phyloP scores from a whole-genome alignment of 139 green algal genomes.

The Astrephomene gubernaculifera region DNA sequence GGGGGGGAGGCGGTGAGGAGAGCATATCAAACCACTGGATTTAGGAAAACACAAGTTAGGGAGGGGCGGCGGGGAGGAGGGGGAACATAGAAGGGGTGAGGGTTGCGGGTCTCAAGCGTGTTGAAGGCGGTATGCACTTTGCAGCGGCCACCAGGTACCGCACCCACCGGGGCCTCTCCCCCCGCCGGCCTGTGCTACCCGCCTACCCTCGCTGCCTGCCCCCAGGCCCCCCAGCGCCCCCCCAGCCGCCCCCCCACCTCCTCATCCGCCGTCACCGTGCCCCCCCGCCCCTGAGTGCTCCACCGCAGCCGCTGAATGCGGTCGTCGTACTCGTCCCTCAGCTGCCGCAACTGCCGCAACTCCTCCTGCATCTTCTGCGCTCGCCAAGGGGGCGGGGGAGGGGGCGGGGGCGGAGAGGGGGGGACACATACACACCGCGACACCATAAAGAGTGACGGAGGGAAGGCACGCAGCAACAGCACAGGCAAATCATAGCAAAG shows the following conservation, averaged over 20 bases:
- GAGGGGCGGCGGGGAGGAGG: too few species aligned
- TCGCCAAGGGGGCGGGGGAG: background rate
- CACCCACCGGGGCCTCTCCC: too few species aligned
- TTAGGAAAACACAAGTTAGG: too few species aligned
- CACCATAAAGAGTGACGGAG: too few species aligned
- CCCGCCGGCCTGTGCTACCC: too few species aligned
- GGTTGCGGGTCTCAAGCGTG: background rate
- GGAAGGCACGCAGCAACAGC: too few species aligned
- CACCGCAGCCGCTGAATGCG: conserved; percentile 85
- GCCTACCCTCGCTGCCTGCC: conserved; percentile 1
- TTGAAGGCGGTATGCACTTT: too few species aligned
- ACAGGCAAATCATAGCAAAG: too few species aligned
- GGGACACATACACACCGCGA: too few species aligned
- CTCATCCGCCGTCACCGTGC: background rate
- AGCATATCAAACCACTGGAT: too few species aligned
- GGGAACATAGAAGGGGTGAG: too few species aligned
- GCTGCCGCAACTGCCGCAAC: conserved; percentile 73
- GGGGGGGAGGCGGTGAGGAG: background rate
- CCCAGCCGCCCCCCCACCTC: background rate
- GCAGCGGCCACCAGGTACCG: too few species aligned
- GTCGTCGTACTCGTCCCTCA: conserved; percentile 87
- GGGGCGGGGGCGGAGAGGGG: background rate
- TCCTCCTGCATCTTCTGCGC: conserved; percentile 61
- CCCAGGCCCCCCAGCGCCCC: conserved; percentile 15
- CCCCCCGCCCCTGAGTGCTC: conserved; percentile 32